Evolutionary conservation across 352 stramenopile genomes (phyloP).

Genomic region (Pythium vanterpoolii): DNA sequence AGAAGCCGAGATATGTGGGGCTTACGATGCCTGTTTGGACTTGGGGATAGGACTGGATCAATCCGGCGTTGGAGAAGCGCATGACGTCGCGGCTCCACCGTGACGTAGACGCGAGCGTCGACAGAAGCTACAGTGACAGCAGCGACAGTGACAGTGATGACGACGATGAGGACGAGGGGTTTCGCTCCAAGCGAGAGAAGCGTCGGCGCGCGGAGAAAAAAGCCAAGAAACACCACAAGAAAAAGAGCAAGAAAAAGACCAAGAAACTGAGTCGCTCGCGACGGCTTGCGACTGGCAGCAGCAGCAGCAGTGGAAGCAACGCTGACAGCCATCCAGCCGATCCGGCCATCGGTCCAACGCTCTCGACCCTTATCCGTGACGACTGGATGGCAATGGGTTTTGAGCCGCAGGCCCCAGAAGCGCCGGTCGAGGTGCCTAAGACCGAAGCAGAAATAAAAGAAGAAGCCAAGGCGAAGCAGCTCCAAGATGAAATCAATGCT

Average conservation of each 20-base stretch:
- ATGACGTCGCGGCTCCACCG: conserved; percentile 8
- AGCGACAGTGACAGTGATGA: conserved; percentile 7
- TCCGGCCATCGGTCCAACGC: neutral
- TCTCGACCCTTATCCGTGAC: conserved; percentile 41
- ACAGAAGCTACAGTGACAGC: conserved; percentile 4
- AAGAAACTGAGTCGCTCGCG: conserved; percentile 35
- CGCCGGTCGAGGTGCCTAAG: conserved; percentile 32
- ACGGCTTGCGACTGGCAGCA: conserved; percentile 29
- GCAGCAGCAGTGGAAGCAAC: conserved; percentile 12
- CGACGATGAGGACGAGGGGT: conserved; percentile 17
- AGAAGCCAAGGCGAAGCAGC: conserved; percentile 51
- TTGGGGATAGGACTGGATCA: conserved; percentile 36
- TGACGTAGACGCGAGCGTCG: neutral
- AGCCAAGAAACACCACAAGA: conserved; percentile 35
- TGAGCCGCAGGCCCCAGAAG: conserved; percentile 19
- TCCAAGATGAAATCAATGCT: conserved; percentile 72
- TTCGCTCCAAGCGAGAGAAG: conserved; percentile 28
- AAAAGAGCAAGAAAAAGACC: conserved; percentile 41
- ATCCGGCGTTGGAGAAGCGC: conserved; percentile 37
- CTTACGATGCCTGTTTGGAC: neutral
- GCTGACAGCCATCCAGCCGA: conserved; percentile 6
- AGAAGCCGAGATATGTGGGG: neutral
- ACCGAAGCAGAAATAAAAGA: conserved; percentile 33
- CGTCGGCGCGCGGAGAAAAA: conserved; percentile 30
- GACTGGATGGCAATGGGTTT: conserved; percentile 88